Conservation (phyloP, 306 rosid genomes). For the Abrus pulchellus region DNA sequence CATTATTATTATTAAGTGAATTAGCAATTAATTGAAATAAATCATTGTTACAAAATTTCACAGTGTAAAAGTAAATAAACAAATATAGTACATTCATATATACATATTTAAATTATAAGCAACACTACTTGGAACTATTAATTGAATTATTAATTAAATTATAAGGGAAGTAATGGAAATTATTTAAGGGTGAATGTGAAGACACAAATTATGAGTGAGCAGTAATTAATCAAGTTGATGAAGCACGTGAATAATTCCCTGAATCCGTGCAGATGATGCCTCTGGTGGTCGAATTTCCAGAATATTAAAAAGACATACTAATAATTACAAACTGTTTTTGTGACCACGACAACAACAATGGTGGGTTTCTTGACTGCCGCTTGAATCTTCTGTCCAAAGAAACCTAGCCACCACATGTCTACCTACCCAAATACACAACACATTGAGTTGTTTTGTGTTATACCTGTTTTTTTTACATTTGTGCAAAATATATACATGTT, state of each 20-base stretch:
- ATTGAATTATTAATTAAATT: neutral
- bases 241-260: constrained; percentile 55
- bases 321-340: constrained; percentile 31
- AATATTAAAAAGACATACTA: constrained; percentile 7
- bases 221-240: constrained; percentile 34
- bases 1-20: neutral
- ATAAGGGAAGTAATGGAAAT: neutral
- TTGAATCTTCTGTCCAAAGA: constrained; percentile 54
- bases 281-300: constrained; percentile 22
- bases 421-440: constrained; percentile 29
- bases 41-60: neutral
- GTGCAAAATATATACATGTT: constrained; percentile 5
- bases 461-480: constrained; percentile 36
- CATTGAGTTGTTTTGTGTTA: constrained; percentile 43
- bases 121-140: neutral
- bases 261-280: constrained; percentile 59
- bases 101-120: neutral
- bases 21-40: neutral
- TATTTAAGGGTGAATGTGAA: constrained; percentile 7
- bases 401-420: constrained; percentile 51
- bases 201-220: neutral
- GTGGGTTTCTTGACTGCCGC: constrained; percentile 41
- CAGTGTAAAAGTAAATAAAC: neutral
- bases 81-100: neutral
- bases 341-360: constrained; percentile 42